phyloP scores from a whole-genome alignment of 176 grass and related monocot genomes.

The Carex littledalei region DNA sequence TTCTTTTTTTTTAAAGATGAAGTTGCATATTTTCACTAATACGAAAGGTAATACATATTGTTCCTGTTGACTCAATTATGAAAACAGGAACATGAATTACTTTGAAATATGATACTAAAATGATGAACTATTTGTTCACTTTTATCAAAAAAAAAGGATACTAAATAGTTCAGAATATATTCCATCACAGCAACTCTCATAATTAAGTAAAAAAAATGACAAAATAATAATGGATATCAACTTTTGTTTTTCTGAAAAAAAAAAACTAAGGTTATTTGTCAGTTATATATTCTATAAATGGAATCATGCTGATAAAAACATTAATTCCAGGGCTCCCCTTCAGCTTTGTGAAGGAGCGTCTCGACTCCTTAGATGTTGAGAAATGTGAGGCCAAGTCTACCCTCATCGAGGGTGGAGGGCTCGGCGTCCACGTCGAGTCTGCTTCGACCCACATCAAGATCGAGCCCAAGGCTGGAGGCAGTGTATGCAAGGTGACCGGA shows the following conservation, averaged over 20 bases:
- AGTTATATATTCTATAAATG: background rate
- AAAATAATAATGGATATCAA: background rate
- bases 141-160: too few species aligned
- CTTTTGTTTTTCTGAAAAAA: background rate
- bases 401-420: constrained; percentile 53
- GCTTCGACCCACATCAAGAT: constrained; percentile 54
- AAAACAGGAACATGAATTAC: too few species aligned
- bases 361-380: constrained; percentile 47
- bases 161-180: background rate
- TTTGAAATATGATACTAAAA: too few species aligned
- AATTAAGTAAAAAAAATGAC: background rate
- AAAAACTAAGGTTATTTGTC: background rate
- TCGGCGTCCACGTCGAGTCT: constrained; percentile 39
- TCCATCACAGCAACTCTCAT: background rate
- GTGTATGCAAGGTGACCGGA: constrained; percentile 40
- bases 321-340: constrained; percentile 41
- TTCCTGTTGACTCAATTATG: too few species aligned
- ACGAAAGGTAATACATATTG: background rate
- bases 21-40: background rate
- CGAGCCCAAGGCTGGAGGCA: constrained; percentile 40
- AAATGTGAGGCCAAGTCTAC: constrained; percentile 52
- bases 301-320: background rate
- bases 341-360: constrained; percentile 43
- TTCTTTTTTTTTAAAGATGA: background rate
- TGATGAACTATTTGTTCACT: too few species aligned